A percentile compares a stretch with the other conserved stretches of the same genome.
Evolutionary conservation across 2,329 filamentous ascomycete species (phyloP).

Genomic region (Whalleya microplaca): DNA sequence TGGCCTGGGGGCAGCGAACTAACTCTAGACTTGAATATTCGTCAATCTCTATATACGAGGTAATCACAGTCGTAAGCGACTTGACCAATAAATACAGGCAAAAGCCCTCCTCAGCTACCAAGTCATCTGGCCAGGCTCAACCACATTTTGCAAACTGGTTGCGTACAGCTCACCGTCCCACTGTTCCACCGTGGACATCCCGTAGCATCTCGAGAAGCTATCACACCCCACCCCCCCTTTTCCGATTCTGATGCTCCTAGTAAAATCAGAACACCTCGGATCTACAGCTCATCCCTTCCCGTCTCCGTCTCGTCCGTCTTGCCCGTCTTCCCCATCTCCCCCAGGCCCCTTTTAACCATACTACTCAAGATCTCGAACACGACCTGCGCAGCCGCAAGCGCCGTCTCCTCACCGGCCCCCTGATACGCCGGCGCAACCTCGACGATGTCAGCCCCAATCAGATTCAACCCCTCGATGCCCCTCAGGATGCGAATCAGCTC

Average conservation of each 20-base stretch:
- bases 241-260: too few species aligned
- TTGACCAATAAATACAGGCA: too few species aligned
- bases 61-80: too few species aligned
- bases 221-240: too few species aligned
- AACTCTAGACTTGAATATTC: too few species aligned
- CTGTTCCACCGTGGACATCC: too few species aligned
- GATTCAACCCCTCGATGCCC: constrained; percentile 79
- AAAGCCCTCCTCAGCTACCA: too few species aligned
- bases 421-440: constrained; percentile 89
- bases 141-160: neutral
- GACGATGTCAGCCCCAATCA: constrained; percentile 89
- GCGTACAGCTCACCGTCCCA: too few species aligned
- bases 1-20: too few species aligned
- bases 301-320: constrained; percentile 15
- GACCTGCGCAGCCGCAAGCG: constrained; percentile 81
- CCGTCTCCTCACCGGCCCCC: constrained; percentile 77
- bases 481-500: constrained; percentile 84
- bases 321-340: constrained; percentile 41
- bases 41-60: too few species aligned
- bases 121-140: too few species aligned
- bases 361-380: constrained; percentile 84
- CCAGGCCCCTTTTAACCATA: constrained; percentile 62
- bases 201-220: too few species aligned
- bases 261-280: neutral
- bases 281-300: constrained; percentile 30